Percentiles rank a stretch among this genome's conserved stretches.
These are phyloP conservation scores for Iris macrosiphon DNA, from an alignment of 106 monocot genomes.

Conservation along the genomic window DNA sequence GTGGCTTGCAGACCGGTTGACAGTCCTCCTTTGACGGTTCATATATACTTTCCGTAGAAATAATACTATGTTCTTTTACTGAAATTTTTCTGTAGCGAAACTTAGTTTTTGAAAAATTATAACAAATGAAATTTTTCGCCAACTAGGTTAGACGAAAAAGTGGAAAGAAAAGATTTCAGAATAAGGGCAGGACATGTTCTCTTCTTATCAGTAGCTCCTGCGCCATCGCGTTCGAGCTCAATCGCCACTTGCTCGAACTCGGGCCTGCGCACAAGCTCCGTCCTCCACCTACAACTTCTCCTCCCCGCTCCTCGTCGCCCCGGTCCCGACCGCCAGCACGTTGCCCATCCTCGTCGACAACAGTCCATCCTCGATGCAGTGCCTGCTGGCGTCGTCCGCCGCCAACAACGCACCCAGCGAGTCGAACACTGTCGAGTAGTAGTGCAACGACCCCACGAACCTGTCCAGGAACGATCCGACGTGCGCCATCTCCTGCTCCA, in stretches of 20 bases:
- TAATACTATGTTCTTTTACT: no score
- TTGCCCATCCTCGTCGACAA: constrained; percentile 15
- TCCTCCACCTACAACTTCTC: constrained; percentile 16
- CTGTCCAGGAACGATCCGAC: constrained; percentile 16
- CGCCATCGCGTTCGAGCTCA: constrained; percentile 12
- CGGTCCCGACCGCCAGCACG: constrained; percentile 13
- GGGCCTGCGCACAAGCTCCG: constrained; percentile 10
- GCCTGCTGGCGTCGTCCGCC: constrained; percentile 1
- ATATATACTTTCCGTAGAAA: no score
- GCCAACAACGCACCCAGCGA: constrained; percentile 8
- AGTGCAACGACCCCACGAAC: constrained; percentile 7
- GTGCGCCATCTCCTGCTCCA: constrained; percentile 13
- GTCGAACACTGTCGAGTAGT: no score
- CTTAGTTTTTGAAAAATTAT: no score
- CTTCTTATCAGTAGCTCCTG: constrained; percentile 23
- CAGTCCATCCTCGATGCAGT: constrained; percentile 10
- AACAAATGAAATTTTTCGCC: no score
- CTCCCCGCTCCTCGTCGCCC: constrained; percentile 12
- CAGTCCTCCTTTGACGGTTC: no score
- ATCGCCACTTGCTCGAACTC: constrained; percentile 17
- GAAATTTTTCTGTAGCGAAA: no score
- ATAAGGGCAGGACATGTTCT: no score
- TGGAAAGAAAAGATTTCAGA: no score
- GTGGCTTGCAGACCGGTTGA: no score
- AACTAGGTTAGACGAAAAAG: no score